Evolutionary conservation across 1,139 yeast species (phyloP), one percentile per base, ranked within the genome.

Genomic region (Diutina neorugosa): DNA sequence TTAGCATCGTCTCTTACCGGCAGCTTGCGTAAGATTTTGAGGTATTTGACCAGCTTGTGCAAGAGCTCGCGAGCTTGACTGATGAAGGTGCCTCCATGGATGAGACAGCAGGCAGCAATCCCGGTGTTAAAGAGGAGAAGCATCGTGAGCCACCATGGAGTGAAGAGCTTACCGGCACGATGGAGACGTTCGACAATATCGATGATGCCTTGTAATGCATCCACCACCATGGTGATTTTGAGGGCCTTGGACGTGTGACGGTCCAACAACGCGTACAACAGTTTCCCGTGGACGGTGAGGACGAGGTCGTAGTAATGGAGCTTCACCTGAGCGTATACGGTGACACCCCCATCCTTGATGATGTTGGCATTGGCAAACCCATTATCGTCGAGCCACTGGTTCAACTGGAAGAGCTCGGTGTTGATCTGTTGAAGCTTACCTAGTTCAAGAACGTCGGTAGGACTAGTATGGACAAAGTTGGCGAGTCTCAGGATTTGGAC

Each of bases 81-180:
- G 3, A 65, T 57, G 52, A 59, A 62, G 4, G 63, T 55, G 3
- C 77, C 76, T 7, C 78, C 78, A 57, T 77, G 74, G 34, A 81
- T 68, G 53, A 81, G 21, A 62, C 2, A 78, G 67, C 7, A 82
- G 61, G 25, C 77, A 65, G 67, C 67, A 9, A 78, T 63, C 1
- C 83, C 81, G 2, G 74, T 72, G 52, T 73, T 71, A 60, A 78
- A 78, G 11, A 80, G 61, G 14, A 77, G 60, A 3, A 76, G 65
- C 51, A 83, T 63, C 18, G 70, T 71, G 51, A 72, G 59, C 71
- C 80, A 78, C 87, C 87, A 82, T 2, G 86, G 85, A 1, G 75
- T 64, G 54, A 65, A 70, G 4, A 77, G 58, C 4, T 62, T 55
- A 25, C 70, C 66, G 2, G 71, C 70, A n/a, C 67, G 63, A 21